Percentiles rank a stretch among this genome's conserved stretches.
Conservation (phyloP, 192 early-diverging fungal genomes). For the Rhizophlyctis rosea region DNA sequence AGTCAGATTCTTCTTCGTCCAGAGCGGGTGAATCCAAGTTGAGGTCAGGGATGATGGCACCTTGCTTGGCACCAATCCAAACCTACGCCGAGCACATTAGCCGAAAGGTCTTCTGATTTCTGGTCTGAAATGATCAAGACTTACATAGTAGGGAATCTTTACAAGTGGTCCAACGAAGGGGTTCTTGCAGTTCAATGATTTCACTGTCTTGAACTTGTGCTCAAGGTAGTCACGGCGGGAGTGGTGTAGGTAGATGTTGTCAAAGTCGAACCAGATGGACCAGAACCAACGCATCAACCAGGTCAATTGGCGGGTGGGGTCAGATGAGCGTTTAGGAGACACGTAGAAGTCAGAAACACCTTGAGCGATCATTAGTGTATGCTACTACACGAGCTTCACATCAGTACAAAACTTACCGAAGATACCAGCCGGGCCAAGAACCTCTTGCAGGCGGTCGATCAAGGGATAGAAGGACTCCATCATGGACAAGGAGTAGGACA, state of each 20-base stretch:
- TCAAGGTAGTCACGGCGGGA: conserved; percentile 82
- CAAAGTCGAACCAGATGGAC: conserved; percentile 83
- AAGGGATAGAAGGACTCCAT: conserved; percentile 69
- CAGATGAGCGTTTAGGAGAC: conserved; percentile 53
- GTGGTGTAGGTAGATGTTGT: conserved; percentile 77
- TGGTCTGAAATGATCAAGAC: too few relatives aligned
- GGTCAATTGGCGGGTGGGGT: conserved; percentile 61
- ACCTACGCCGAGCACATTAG: not conserved
- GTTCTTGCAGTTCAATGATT: conserved; percentile 69
- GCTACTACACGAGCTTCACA: not conserved
- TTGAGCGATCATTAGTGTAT: too few relatives aligned
- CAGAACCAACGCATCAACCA: conserved; percentile 84
- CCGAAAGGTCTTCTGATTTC: not conserved
- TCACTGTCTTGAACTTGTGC: conserved; percentile 74
- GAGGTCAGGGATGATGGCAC: conserved; percentile 21
- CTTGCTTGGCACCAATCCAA: conserved; percentile 67
- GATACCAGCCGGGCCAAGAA: conserved; percentile 65
- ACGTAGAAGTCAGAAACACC: conserved; percentile 81
- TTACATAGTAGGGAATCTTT: conserved; percentile 86
- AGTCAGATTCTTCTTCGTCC: too few relatives aligned
- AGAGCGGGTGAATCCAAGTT: conserved; percentile 18
- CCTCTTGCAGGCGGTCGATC: conserved; percentile 60
- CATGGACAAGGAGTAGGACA: conserved; percentile 90
- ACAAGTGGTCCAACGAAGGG: conserved; percentile 69
- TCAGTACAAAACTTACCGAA: conserved; percentile 41